Evolutionary conservation across 2,329 filamentous ascomycete species (phyloP).

Genomic region (Bipolaris oryzae): DNA sequence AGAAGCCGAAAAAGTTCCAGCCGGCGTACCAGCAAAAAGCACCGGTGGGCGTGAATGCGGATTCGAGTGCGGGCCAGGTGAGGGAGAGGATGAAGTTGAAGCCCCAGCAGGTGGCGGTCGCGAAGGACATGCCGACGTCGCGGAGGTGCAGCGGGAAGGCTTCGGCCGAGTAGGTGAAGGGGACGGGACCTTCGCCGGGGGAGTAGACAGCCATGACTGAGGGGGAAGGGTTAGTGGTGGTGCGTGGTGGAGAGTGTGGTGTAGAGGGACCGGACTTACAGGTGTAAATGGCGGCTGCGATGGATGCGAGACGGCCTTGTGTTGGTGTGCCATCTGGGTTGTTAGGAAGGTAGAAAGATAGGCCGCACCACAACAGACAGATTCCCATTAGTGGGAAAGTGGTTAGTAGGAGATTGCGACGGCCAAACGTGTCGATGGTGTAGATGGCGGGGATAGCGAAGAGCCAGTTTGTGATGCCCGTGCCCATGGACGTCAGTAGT

Average conservation of each 20-base stretch:
- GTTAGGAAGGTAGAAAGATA: slow-evolving; percentile 36
- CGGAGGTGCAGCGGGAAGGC: slow-evolving; percentile 54
- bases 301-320: slow-evolving; percentile 36
- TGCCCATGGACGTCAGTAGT: slow-evolving; percentile 51
- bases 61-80: slow-evolving; percentile 59
- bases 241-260: background rate
- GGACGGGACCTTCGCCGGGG: slow-evolving; percentile 39
- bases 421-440: slow-evolving; percentile 54
- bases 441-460: slow-evolving; percentile 54
- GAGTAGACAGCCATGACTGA: slow-evolving; percentile 54
- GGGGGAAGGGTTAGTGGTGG: background rate
- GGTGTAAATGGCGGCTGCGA: slow-evolving; percentile 35
- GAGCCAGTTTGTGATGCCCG: slow-evolving; percentile 54
- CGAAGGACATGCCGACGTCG: slow-evolving; percentile 49
- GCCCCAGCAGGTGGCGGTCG: slow-evolving; percentile 63
- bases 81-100: slow-evolving; percentile 62
- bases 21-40: slow-evolving; percentile 64
- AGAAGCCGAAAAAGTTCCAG: slow-evolving; percentile 61
- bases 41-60: slow-evolving; percentile 57
- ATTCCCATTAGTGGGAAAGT: slow-evolving; percentile 57
- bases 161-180: slow-evolving; percentile 51
- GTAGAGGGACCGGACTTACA: background rate
- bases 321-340: slow-evolving; percentile 17
- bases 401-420: slow-evolving; percentile 52
- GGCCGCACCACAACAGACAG: slow-evolving; percentile 39